phyloP scores from a whole-genome alignment of 371 early-diverging fungal genomes.

The Saksenaea oblongispora region DNA sequence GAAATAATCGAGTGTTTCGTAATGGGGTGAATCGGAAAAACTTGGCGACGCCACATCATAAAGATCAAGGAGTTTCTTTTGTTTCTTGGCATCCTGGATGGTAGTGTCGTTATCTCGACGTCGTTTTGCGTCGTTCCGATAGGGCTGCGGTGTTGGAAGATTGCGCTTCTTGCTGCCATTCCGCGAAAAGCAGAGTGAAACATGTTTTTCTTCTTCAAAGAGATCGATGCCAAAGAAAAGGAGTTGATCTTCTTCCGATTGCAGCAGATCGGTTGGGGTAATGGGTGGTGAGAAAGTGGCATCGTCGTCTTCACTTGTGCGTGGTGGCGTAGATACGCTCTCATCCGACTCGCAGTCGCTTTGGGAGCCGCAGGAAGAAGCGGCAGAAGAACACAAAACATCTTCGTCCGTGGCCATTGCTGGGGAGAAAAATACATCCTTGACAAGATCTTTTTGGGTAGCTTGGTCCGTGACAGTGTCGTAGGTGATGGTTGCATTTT shows the following conservation, averaged over 20 bases:
- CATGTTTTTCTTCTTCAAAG: background rate
- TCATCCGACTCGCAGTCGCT: slow-evolving; percentile 31
- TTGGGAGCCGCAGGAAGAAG: slow-evolving; percentile 13
- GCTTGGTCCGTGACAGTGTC: slow-evolving; percentile 28
- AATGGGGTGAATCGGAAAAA: slow-evolving; percentile 7
- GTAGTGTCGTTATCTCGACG: background rate
- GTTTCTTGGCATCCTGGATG: background rate
- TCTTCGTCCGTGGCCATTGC: slow-evolving; percentile 27
- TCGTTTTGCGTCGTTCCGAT: background rate
- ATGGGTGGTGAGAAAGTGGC: slow-evolving; percentile 12
- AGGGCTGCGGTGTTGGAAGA: background rate
- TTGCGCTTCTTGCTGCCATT: background rate
- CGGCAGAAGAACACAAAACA: slow-evolving; percentile 23
- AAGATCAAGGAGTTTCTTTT: background rate
- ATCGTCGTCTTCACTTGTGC: background rate
- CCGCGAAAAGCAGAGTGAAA: background rate
- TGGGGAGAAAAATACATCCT: slow-evolving; percentile 51
- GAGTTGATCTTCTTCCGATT: slow-evolving; percentile 23
- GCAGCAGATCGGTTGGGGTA: slow-evolving; percentile 30
- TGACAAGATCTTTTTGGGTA: slow-evolving; percentile 42
- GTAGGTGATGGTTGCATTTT: slow-evolving; percentile 52
- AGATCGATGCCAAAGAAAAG: slow-evolving; percentile 30
- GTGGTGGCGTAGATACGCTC: slow-evolving; percentile 8
- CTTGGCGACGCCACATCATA: background rate
- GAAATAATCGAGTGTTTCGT: slow-evolving; percentile 16